Conservation (phyloP, 768 basidiomycete genomes). For the Suillus hirtellus region DNA sequence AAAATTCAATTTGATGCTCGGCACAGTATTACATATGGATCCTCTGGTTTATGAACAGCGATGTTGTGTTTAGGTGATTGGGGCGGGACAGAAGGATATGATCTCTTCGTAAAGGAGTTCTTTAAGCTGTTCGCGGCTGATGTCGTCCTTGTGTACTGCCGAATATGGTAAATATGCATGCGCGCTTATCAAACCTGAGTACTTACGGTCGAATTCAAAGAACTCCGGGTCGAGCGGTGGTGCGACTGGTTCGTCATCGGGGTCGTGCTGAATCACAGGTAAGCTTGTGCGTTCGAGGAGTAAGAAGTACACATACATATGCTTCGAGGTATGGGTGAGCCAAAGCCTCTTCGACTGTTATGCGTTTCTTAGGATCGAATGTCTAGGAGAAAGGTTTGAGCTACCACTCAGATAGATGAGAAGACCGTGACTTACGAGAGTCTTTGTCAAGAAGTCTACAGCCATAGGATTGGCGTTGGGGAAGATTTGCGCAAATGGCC, state of each 20-base stretch:
- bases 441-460: slow-evolving; percentile 78
- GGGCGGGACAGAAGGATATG: slow-evolving; percentile 77
- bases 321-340: slow-evolving; percentile 95
- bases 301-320: slow-evolving; percentile 55
- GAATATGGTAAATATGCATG: slow-evolving; percentile 8
- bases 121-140: slow-evolving; percentile 94
- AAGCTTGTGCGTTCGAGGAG: slow-evolving; percentile 10
- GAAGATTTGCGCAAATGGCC: slow-evolving; percentile 81
- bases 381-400: slow-evolving; percentile 49
- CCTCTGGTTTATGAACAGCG: background rate
- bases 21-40: background rate
- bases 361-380: slow-evolving; percentile 96
- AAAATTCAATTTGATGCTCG: background rate
- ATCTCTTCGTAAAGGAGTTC: slow-evolving; percentile 94
- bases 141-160: slow-evolving; percentile 91
- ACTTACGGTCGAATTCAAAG: slow-evolving; percentile 94
- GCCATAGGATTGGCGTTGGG: slow-evolving; percentile 87
- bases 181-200: background rate
- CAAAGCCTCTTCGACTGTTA: slow-evolving; percentile 91
- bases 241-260: slow-evolving; percentile 94
- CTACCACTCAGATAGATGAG: background rate
- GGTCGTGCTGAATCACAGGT: slow-evolving; percentile 66
- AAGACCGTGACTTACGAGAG: slow-evolving; percentile 52
- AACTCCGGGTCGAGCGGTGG: slow-evolving; percentile 95
- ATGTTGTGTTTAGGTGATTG: slow-evolving; percentile 39